Evolutionary conservation across 2,329 filamentous ascomycete genomes (phyloP).

Genomic region (Thielaviopsis cerberus): DNA sequence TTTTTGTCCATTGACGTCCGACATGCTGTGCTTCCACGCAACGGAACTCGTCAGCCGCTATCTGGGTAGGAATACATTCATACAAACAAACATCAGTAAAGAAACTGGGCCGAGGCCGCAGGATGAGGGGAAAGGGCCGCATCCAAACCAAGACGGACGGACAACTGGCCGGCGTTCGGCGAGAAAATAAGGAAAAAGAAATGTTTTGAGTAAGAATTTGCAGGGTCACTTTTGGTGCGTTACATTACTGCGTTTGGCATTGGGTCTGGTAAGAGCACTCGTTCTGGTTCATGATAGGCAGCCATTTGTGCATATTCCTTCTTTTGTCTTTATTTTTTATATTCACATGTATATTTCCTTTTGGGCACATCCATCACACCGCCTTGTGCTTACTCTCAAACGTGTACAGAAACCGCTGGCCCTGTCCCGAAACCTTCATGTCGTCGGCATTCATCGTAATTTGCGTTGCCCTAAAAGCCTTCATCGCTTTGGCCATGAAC

Average conservation of each 20-base stretch:
- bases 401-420: constrained; percentile 42
- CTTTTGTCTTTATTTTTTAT: not conserved
- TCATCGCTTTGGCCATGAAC: constrained; percentile 53
- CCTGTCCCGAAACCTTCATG: constrained; percentile 34
- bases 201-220: not conserved
- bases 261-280: not conserved
- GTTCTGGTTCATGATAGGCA: not conserved
- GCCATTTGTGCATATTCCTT: not conserved
- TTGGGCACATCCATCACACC: not conserved
- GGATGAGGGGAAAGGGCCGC: not conserved
- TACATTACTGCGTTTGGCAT: not conserved
- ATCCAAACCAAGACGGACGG: no score
- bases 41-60: no score
- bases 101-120: no score
- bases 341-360: not conserved
- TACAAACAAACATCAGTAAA: no score
- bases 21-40: no score
- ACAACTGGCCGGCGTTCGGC: not conserved
- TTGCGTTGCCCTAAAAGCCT: constrained; percentile 44
- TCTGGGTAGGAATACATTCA: no score
- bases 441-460: constrained; percentile 37
- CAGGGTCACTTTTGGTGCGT: not conserved
- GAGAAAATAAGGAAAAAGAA: not conserved
- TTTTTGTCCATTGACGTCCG: no score
- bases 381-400: constrained; percentile 25